Percentiles rank a stretch among this genome's conserved stretches.
phyloP scores from a whole-genome alignment of 2,329 filamentous ascomycete genomes.

The Dactylellina cionopaga region DNA sequence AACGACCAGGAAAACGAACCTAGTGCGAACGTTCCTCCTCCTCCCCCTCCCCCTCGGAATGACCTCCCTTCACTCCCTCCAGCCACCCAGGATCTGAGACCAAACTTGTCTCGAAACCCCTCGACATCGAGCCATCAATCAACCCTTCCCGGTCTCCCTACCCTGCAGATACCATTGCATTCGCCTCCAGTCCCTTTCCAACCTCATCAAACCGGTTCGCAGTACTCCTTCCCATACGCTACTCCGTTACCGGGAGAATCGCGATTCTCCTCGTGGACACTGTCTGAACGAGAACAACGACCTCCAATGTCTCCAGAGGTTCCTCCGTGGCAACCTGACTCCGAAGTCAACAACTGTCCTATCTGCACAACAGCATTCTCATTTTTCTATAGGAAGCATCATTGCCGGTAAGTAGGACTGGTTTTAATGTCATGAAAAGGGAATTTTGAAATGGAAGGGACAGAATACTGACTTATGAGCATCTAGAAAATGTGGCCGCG shows the following conservation, averaged over 20 bases:
- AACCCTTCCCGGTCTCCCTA: constrained; percentile 19
- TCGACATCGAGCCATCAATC: constrained; percentile 35
- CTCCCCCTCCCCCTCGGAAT: not conserved
- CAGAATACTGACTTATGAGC: not conserved
- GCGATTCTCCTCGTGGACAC: not conserved
- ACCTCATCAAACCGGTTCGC: constrained; percentile 35
- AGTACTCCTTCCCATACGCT: constrained; percentile 26
- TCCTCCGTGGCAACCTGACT: constrained; percentile 57
- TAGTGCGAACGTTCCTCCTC: not conserved
- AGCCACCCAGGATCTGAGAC: not conserved
- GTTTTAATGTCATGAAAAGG: too few species aligned
- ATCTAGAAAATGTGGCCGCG: constrained; percentile 56
- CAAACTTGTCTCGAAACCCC: constrained; percentile 18
- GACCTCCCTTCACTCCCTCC: too few species aligned
- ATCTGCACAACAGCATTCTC: constrained; percentile 56
- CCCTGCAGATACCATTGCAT: constrained; percentile 37
- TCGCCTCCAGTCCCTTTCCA: constrained; percentile 36
- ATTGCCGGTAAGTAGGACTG: constrained; percentile 56
- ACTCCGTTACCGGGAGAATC: constrained; percentile 24
- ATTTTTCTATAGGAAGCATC: constrained; percentile 57
- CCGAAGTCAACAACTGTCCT: constrained; percentile 54
- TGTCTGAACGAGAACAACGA: constrained; percentile 5
- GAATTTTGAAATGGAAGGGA: not conserved
- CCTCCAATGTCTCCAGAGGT: constrained; percentile 43
- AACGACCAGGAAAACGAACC: not conserved